Conservation (phyloP, 1,284 basidiomycete species). For the Ustilago vetiveriae region DNA sequence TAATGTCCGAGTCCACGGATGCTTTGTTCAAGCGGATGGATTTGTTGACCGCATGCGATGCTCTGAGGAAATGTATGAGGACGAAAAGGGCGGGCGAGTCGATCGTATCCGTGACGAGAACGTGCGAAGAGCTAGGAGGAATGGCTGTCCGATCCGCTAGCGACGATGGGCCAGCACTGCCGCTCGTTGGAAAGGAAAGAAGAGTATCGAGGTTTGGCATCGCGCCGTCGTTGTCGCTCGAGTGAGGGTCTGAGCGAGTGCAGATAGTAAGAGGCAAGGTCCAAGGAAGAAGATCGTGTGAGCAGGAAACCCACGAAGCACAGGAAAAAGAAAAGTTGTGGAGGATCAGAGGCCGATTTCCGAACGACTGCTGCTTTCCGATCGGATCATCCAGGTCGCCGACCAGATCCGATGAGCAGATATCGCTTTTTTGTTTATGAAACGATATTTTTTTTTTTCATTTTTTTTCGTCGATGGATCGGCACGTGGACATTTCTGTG, state of each 20-base stretch:
- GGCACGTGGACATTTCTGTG: background rate
- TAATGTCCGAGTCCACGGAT: background rate
- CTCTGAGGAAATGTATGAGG: conserved; percentile 39
- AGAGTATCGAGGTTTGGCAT: conserved; percentile 48
- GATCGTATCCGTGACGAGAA: conserved; percentile 52
- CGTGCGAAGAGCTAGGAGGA: conserved; percentile 43
- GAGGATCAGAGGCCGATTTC: conserved; percentile 2
- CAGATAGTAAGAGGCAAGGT: background rate
- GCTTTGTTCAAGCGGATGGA: background rate
- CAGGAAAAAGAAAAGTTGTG: conserved; percentile 9
- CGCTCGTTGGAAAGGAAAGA: conserved; percentile 28
- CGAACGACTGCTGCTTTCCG: background rate
- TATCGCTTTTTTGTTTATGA: background rate
- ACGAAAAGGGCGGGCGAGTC: conserved; percentile 49
- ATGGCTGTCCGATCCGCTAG: conserved; percentile 21
- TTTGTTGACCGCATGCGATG: conserved; percentile 25
- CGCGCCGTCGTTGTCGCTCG: background rate
- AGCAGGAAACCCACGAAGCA: background rate
- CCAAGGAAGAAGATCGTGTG: conserved; percentile 9
- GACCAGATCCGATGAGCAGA: background rate
- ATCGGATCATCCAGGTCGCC: background rate
- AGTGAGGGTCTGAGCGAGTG: background rate
- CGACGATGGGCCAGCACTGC: conserved; percentile 15
- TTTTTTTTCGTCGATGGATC: background rate
- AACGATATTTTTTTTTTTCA: background rate